These are phyloP conservation scores for Coprinopsis marcescibilis DNA, from an alignment of 768 basidiomycete genomes.

Conservation along the genomic window DNA sequence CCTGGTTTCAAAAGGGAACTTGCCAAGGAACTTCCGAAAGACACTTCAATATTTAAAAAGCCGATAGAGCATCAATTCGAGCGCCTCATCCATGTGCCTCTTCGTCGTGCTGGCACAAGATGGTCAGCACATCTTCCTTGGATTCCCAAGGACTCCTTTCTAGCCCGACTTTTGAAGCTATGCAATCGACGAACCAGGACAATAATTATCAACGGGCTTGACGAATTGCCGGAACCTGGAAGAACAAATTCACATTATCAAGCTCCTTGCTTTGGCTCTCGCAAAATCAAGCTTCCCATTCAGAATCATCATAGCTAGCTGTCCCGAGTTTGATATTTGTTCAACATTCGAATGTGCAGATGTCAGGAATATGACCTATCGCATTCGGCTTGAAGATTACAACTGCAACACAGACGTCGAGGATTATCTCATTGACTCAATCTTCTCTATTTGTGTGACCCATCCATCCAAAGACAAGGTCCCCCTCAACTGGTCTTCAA, in stretches of 20 bases:
- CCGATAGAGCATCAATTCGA: too few relatives aligned
- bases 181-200: too few relatives aligned
- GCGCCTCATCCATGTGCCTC: too few relatives aligned
- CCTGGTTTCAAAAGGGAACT: too few relatives aligned
- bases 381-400: slow-evolving; percentile 3
- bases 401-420: neutral
- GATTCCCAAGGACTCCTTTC: too few relatives aligned
- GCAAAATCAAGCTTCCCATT: neutral
- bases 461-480: neutral
- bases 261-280: neutral
- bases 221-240: slow-evolving; percentile 6
- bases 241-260: neutral
- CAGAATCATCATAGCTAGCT: slow-evolving; percentile 6
- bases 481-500: neutral
- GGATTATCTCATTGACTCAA: neutral
- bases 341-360: neutral
- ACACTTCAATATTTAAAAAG: too few relatives aligned
- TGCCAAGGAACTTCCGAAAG: too few relatives aligned
- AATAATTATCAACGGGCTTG: slow-evolving; percentile 11
- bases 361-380: neutral
- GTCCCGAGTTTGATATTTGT: slow-evolving; percentile 6
- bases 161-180: too few relatives aligned
- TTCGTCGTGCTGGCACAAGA: too few relatives aligned
- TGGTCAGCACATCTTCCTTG: too few relatives aligned
- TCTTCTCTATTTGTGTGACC: neutral